Evolutionary conservation across 352 stramenopile species (phyloP).

Genomic region (Globisporangium spiculum): DNA sequence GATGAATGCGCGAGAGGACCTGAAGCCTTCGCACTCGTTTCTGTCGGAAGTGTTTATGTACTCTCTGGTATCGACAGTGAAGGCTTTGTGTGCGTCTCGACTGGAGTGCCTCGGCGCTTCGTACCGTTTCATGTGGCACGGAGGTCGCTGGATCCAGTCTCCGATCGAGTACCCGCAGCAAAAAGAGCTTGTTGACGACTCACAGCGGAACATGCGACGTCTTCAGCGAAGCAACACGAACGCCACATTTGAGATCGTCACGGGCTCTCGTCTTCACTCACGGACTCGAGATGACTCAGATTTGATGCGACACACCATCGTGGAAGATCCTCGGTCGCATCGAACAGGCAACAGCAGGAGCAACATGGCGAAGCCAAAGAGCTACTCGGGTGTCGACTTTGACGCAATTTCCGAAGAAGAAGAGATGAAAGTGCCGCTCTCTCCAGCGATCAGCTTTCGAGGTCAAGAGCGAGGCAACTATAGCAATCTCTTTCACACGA

Average conservation of each 20-base stretch:
- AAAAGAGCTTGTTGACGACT: neutral
- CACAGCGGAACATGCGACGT: neutral
- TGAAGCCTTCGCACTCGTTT: conserved; percentile 39
- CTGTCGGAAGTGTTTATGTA: conserved; percentile 58
- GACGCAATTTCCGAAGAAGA: neutral
- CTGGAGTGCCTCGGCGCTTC: conserved; percentile 51
- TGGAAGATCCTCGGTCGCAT: conserved; percentile 11
- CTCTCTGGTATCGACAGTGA: conserved; percentile 50
- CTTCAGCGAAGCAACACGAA: conserved; percentile 21
- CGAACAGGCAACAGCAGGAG: neutral
- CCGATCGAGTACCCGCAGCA: conserved; percentile 39
- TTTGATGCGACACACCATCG: conserved; percentile 19
- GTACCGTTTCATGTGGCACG: conserved; percentile 60
- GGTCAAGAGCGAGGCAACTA: neutral
- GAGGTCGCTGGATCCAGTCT: conserved; percentile 54
- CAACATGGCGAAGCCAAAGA: conserved; percentile 6
- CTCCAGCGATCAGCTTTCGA: neutral
- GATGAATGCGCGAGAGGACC: conserved; percentile 33
- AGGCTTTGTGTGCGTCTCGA: conserved; percentile 44
- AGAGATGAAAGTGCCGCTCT: conserved; percentile 4
- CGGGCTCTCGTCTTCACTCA: conserved; percentile 21
- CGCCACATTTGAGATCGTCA: neutral
- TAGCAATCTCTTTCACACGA: neutral
- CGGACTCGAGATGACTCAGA: conserved; percentile 43
- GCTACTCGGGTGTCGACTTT: conserved; percentile 13